Base-by-base conservation (phyloP, 257 asterid species). In the Henckelia pumila region DNA sequence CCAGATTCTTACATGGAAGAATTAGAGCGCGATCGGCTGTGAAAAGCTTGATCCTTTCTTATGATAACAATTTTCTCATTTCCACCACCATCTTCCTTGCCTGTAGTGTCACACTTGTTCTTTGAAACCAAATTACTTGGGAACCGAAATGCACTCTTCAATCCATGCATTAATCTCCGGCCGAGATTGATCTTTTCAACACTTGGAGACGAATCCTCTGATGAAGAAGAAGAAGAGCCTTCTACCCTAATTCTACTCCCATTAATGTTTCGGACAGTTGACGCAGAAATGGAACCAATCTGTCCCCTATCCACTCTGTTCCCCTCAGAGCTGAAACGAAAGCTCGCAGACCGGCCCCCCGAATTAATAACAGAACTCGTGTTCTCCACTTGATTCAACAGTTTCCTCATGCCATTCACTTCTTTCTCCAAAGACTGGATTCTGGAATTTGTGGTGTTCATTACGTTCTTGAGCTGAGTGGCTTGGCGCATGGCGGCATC, bases 401-500 rank as follows among this genome's bases (percentile, higher is more conserved):
- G 70, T 28, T 75, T 76, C 21, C 81, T 79, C 91, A 92, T 85
- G 47, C 82, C 82, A 53, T 53, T 82, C 14, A 89, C 76, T 76
- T 92, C 93, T 40, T 75, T 77, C 84, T 89, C 97, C 67, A 92
- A 13, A 23, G 75, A 70, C 56, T 78, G 83, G 14, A 92, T 84
- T 37, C 92, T 83, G 0, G 93, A 80, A 64, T 74, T 80, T 6
- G 96, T 89, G 64, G 89, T 77, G 25, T 19, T 72, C 95, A 92
- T 86, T 64, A 81, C 80, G 55, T 82, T 75, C 79, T 84, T 80
- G 57, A 92, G 80, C 53, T 88, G 85, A 0, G 95, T 82, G 24
- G 81, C 91, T 71, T 87, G 86, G 4, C 89, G 86, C 0, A 85
- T 83, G 16, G 92, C 92, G 1, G 91, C 91, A 25, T 89, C 96